A percentile compares a stretch with the other conserved stretches of the same genome.
phyloP scores from a whole-genome alignment of 208 protist species.

The Strigomonas oncopelti region DNA sequence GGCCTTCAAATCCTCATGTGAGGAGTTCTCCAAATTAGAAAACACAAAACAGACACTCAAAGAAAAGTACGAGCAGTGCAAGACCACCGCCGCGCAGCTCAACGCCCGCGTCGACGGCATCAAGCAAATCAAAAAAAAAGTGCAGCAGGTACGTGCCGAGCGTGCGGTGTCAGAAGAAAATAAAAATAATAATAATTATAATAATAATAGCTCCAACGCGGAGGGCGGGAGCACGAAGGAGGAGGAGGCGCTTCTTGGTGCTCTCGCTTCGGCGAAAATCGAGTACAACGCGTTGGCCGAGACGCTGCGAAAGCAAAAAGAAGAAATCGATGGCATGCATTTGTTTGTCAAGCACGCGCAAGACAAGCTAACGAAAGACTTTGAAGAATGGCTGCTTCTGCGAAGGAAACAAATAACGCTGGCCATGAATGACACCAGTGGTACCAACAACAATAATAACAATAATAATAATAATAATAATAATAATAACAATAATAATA shows the following conservation, averaged over 20 bases:
- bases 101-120: slow-evolving; percentile 74
- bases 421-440: slow-evolving; percentile 10
- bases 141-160: slow-evolving; percentile 79
- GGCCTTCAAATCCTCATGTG: slow-evolving; percentile 79
- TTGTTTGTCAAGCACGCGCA: slow-evolving; percentile 79
- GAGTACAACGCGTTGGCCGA: slow-evolving; percentile 52
- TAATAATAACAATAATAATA: neutral
- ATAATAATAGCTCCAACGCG: neutral
- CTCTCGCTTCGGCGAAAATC: slow-evolving; percentile 31
- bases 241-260: slow-evolving; percentile 12
- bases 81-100: slow-evolving; percentile 50
- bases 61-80: slow-evolving; percentile 63
- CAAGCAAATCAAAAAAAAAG: slow-evolving; percentile 58
- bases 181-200: neutral
- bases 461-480: neutral
- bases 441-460: neutral
- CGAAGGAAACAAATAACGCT: slow-evolving; percentile 65
- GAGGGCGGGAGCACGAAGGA: neutral
- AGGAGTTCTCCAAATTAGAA: slow-evolving; percentile 71
- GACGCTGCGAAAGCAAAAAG: slow-evolving; percentile 62
- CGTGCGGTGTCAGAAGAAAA: slow-evolving; percentile 55
- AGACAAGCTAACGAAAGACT: slow-evolving; percentile 79
- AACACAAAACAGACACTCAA: slow-evolving; percentile 66
- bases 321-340: slow-evolving; percentile 84
- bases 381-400: slow-evolving; percentile 80